Conservation (phyloP, 257 asterid genomes). For the Solanum paucissectum region DNA sequence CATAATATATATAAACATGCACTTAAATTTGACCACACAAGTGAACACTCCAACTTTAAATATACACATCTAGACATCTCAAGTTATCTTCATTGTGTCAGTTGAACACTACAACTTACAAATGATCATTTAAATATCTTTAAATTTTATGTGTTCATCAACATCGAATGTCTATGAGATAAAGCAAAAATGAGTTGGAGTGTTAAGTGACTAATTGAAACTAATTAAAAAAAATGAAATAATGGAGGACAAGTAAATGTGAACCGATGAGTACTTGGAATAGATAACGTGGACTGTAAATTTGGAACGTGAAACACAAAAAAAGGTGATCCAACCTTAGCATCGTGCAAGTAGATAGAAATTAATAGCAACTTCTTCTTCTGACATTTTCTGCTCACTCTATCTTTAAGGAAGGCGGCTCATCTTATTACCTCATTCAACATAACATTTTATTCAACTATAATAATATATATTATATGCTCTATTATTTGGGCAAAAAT, state of each 20-base stretch:
- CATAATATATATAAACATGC: neutral
- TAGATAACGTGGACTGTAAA: neutral
- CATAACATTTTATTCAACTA: neutral
- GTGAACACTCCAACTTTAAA: too few species aligned
- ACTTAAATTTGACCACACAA: too few species aligned
- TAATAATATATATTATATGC: neutral
- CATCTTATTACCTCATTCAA: neutral
- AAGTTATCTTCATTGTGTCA: too few species aligned
- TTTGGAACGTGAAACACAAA: neutral
- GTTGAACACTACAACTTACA: too few species aligned
- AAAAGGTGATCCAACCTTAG: neutral
- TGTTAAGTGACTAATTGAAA: too few species aligned
- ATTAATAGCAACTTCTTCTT: neutral
- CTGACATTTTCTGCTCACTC: neutral
- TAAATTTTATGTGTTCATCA: too few species aligned
- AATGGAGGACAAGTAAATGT: too few species aligned
- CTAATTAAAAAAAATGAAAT: too few species aligned
- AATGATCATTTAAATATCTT: too few species aligned
- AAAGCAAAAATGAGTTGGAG: too few species aligned
- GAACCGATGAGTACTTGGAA: too few species aligned
- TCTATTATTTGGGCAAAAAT: neutral
- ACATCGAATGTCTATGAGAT: accelerated
- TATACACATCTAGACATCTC: too few species aligned
- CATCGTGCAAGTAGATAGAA: neutral
- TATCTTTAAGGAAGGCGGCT: neutral